Evolutionary conservation across 257 asterid genomes (phyloP), one percentile per base, ranked within the genome.

Genomic region (Solanum appendiculatum): DNA sequence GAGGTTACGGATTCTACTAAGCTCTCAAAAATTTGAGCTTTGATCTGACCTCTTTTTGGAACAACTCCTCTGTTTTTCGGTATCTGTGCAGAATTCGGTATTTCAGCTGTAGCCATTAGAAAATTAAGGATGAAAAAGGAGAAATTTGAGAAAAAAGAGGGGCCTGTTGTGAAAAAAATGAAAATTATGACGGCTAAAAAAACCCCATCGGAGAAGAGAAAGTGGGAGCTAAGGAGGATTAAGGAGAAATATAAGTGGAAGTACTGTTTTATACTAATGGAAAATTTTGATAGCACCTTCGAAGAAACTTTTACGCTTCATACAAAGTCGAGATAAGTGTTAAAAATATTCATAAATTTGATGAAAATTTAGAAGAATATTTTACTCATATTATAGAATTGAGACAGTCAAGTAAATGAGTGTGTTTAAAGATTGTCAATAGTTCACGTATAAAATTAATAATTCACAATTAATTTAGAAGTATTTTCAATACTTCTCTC

Each of bases 11-110:
- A 88, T 39, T 74, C 92, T 84, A 89, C 46, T 18, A 94, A 74
- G 92, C 94, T 89, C 91, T 73, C 90, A 87, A 92, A 94, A 33
- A 95, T 90, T 48, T 89, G 94, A 84, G 93, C 95, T 77, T 88
- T 93, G 88, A 94, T 92, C 25, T 87, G 88, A 81, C 98, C 98
- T 36, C 96, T 88, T 74, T 83, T 87, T 18, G 91, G 95, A 66
- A 91, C 90, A 56, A 87, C 11, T 77, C 5, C 40, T 48, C 87
- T 1, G 74, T 37, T 58, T 9, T 51, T 58, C 4, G 21, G 54
- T 39, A n/a, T 89, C 83, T 21, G 80, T 1, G 70, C 84, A 58
- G 90, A 84, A 27, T 27, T 84, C 13, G 85, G 10, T 42, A 90
- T 72, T 34, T 87, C 18, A 82, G 88, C 60, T 4, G 86, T 87